phyloP scores from a whole-genome alignment of 2,329 filamentous ascomycete genomes.

The Pestalotiopsis sp. region DNA sequence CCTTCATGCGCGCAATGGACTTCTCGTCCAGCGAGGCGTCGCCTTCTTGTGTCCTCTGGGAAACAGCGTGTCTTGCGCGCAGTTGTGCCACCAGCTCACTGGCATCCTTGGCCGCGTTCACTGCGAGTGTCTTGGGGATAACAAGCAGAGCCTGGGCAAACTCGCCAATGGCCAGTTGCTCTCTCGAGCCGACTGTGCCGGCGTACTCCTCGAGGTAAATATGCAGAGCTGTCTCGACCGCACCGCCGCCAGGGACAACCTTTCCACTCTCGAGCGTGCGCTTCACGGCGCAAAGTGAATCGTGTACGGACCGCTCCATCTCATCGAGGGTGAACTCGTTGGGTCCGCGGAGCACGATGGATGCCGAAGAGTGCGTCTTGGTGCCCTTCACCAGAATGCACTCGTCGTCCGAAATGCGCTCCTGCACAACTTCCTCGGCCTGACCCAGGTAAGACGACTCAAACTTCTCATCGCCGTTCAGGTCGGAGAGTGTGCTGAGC shows the following conservation, averaged over 20 bases:
- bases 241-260: slow-evolving; percentile 94
- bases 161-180: slow-evolving; percentile 96
- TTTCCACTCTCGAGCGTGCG: slow-evolving; percentile 93
- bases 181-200: slow-evolving; percentile 91
- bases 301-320: slow-evolving; percentile 98
- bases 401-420: slow-evolving; percentile 98
- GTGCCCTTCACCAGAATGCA: slow-evolving; percentile 97
- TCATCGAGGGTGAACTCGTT: slow-evolving; percentile 98
- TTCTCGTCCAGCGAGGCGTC: slow-evolving; percentile 85
- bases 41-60: slow-evolving; percentile 87
- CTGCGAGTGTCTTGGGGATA: slow-evolving; percentile 93
- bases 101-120: slow-evolving; percentile 96
- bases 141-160: slow-evolving; percentile 93
- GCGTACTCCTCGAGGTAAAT: slow-evolving; percentile 99
- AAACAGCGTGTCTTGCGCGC: slow-evolving; percentile 88
- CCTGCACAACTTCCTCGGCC: slow-evolving; percentile 95
- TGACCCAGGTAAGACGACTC: slow-evolving; percentile 85
- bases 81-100: slow-evolving; percentile 95
- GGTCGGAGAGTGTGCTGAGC: slow-evolving; percentile 88
- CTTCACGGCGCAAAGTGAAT: slow-evolving; percentile 96
- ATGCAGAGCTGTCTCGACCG: slow-evolving; percentile 97
- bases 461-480: slow-evolving; percentile 97
- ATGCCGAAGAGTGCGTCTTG: slow-evolving; percentile 90
- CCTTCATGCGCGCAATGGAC: slow-evolving; percentile 87
- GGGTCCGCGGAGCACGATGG: slow-evolving; percentile 90